Conservation (phyloP, 176 grass and related monocot genomes). For the Alloteropsis semialata region DNA sequence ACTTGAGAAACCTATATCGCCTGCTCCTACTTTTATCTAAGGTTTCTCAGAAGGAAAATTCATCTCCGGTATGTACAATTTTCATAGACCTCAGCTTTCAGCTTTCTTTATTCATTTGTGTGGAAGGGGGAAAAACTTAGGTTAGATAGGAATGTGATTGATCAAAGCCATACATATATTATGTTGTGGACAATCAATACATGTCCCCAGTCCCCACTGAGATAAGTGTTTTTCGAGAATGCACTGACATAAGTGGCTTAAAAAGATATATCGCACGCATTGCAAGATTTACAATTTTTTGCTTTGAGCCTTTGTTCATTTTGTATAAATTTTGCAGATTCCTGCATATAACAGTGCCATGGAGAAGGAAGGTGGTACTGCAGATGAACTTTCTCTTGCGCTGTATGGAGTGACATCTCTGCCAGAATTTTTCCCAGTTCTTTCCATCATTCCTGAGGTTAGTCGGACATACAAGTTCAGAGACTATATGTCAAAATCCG, state of each 20-base stretch:
- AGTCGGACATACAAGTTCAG: slow-evolving; percentile 3
- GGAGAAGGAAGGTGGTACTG: slow-evolving; percentile 38
- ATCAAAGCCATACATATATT: not conserved
- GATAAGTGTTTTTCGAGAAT: no score
- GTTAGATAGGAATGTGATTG: slow-evolving; percentile 2
- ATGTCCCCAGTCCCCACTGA: not conserved
- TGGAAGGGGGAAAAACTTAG: slow-evolving; percentile 6
- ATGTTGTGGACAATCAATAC: not conserved
- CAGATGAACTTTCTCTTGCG: slow-evolving; percentile 68
- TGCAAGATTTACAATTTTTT: slow-evolving; percentile 17
- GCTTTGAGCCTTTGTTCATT: slow-evolving; percentile 13
- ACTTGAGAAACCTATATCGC: slow-evolving; percentile 76
- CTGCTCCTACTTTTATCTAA: slow-evolving; percentile 69
- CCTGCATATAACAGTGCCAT: slow-evolving; percentile 24
- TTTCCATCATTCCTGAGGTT: slow-evolving; percentile 86
- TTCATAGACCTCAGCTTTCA: slow-evolving; percentile 4
- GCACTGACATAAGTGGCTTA: not conserved
- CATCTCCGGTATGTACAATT: slow-evolving; percentile 50
- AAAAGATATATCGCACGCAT: not conserved
- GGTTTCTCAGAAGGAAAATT: slow-evolving; percentile 53
- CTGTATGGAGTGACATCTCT: slow-evolving; percentile 70
- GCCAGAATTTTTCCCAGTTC: slow-evolving; percentile 53
- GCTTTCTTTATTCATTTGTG: not conserved
- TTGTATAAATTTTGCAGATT: slow-evolving; percentile 42
- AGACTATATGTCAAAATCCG: not conserved